Evolutionary conservation across 1,139 yeast genomes (phyloP).

Genomic region (Taphrina communis): DNA sequence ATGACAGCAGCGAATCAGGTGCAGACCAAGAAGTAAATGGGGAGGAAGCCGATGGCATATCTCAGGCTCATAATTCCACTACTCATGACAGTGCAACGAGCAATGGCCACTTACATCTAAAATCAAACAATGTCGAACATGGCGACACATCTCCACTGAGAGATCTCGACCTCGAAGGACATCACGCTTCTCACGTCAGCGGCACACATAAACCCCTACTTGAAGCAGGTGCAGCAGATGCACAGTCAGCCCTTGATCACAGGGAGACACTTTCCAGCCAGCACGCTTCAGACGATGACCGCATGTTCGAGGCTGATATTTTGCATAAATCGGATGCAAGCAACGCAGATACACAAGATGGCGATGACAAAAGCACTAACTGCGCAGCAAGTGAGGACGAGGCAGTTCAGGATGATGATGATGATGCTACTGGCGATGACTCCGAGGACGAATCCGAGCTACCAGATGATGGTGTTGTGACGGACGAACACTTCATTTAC

Average conservation of each 20-base stretch:
- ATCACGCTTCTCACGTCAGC: neutral
- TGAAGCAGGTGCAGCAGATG: neutral
- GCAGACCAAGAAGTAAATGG: neutral
- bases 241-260: neutral
- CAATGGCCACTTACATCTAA: neutral
- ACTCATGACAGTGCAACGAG: neutral
- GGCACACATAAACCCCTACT: neutral
- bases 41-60: neutral
- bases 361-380: neutral
- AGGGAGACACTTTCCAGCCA: neutral
- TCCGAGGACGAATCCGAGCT: neutral
- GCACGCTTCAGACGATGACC: conserved; percentile 1
- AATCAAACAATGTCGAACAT: neutral
- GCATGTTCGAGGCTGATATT: neutral
- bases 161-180: neutral
- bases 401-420: neutral
- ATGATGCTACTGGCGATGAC: neutral
- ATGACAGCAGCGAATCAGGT: neutral
- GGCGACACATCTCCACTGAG: neutral
- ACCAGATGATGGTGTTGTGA: neutral
- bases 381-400: neutral
- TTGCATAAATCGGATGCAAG: neutral
- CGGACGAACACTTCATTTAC: no score
- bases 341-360: neutral
- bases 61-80: neutral